These are phyloP conservation scores for Spizellomyces punctatus DNA, from an alignment of 192 early-diverging fungal genomes.

Conservation along the genomic window DNA sequence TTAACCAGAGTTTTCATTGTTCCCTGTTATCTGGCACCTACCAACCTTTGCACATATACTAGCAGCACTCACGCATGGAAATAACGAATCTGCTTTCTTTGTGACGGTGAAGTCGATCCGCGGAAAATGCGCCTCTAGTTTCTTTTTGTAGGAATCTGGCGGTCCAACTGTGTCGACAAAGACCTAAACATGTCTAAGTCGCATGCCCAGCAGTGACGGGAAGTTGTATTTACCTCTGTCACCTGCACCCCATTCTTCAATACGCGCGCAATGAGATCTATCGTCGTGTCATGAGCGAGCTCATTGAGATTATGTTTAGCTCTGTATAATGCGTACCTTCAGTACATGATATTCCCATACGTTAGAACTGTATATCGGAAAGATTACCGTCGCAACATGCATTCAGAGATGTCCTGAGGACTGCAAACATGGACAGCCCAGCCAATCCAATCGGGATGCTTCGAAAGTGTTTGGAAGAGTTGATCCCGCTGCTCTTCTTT, in stretches of 20 bases:
- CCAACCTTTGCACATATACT: conserved; percentile 92
- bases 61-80: conserved; percentile 93
- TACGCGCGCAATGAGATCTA: conserved; percentile 72
- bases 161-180: conserved; percentile 97
- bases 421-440: conserved; percentile 84
- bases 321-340: conserved; percentile 32
- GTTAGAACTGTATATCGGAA: too few relatives aligned
- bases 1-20: conserved; percentile 2
- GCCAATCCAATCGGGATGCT: conserved; percentile 67
- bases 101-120: conserved; percentile 79
- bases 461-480: conserved; percentile 66
- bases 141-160: conserved; percentile 79
- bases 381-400: conserved; percentile 79
- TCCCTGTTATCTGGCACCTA: too few relatives aligned
- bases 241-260: conserved; percentile 69
- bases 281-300: conserved; percentile 93
- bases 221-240: conserved; percentile 57
- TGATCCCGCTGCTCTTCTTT: conserved; percentile 73
- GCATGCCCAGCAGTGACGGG: neutral
- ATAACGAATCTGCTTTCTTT: conserved; percentile 92
- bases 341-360: too few relatives aligned
- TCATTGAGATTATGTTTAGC: conserved; percentile 90
- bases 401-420: conserved; percentile 89
- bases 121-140: conserved; percentile 78
- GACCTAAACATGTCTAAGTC: conserved; percentile 48